Evolutionary conservation across 2,329 filamentous ascomycete genomes (phyloP).

Genomic region (Epichloe festucae): DNA sequence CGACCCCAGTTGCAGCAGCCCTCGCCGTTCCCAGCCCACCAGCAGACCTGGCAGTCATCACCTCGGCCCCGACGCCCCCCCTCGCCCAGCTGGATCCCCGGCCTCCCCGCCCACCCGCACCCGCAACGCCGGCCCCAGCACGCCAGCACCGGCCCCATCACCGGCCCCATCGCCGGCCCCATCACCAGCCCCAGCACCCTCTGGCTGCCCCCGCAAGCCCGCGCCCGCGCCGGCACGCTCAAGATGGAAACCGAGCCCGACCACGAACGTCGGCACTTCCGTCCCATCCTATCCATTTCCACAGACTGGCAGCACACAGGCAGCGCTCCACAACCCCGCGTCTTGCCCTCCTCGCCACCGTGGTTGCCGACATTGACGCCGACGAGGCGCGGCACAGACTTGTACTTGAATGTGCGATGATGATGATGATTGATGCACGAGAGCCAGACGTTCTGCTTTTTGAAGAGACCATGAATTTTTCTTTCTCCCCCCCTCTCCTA

Average conservation of each 20-base stretch:
- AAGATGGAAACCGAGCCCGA: slow-evolving; percentile 5
- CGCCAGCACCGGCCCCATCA: neutral
- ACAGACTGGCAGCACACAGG: slow-evolving; percentile 7
- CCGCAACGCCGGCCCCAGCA: slow-evolving; percentile 6
- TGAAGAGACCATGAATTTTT: too few species aligned
- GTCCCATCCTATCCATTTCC: slow-evolving; percentile 14
- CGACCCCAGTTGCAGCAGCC: neutral
- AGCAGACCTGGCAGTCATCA: neutral
- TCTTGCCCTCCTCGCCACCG: neutral
- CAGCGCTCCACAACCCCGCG: too few species aligned
- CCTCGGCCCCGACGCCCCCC: neutral
- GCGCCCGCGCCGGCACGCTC: neutral
- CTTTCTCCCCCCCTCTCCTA: rapidly evolving
- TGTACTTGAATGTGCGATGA: slow-evolving; percentile 44
- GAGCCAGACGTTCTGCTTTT: too few species aligned
- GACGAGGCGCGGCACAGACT: slow-evolving; percentile 50
- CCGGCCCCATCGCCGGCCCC: neutral
- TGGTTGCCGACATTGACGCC: slow-evolving; percentile 51
- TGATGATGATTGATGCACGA: neutral
- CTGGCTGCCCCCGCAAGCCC: slow-evolving; percentile 6
- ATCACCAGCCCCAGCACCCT: slow-evolving; percentile 2
- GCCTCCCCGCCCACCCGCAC: slow-evolving; percentile 5
- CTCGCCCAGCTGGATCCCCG: slow-evolving; percentile 3
- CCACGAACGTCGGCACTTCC: neutral
- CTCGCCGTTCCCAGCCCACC: neutral